Percentiles rank a stretch among this genome's conserved stretches.
Evolutionary conservation across 2,329 filamentous ascomycete species (phyloP).

Genomic region (Neospermospora avenae): DNA sequence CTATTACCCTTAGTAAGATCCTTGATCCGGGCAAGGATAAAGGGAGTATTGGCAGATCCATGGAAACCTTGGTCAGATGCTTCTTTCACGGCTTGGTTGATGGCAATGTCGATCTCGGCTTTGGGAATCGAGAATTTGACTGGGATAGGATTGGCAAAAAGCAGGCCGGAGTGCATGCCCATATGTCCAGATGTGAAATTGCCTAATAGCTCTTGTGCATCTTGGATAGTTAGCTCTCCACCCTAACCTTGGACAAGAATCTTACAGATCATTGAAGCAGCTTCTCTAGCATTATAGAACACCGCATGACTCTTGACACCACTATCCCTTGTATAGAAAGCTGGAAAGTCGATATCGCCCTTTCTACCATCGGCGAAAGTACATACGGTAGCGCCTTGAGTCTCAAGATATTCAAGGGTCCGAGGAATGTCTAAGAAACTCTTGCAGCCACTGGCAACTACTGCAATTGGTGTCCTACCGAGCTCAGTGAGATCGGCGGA

Average conservation of each 20-base stretch:
- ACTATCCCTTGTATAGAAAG: slow-evolving; percentile 89
- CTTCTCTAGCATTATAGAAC: slow-evolving; percentile 72
- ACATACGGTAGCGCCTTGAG: slow-evolving; percentile 73
- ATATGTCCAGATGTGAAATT: slow-evolving; percentile 41
- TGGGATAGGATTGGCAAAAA: slow-evolving; percentile 82
- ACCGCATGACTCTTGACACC: slow-evolving; percentile 74
- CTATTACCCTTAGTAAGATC: slow-evolving; percentile 62
- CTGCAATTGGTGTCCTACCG: slow-evolving; percentile 81
- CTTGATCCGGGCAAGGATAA: slow-evolving; percentile 64
- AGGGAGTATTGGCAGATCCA: slow-evolving; percentile 68
- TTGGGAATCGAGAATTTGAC: slow-evolving; percentile 56
- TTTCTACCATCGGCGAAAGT: slow-evolving; percentile 83
- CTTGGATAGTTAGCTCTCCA: slow-evolving; percentile 34
- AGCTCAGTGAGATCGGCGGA: slow-evolving; percentile 95
- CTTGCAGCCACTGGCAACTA: slow-evolving; percentile 89
- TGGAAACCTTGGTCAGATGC: slow-evolving; percentile 51
- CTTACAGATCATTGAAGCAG: slow-evolving; percentile 79
- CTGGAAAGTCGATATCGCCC: slow-evolving; percentile 78
- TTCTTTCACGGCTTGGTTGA: slow-evolving; percentile 52
- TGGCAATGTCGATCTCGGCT: slow-evolving; percentile 53
- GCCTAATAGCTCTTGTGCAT: slow-evolving; percentile 48
- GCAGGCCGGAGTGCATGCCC: slow-evolving; percentile 71
- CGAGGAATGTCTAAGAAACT: slow-evolving; percentile 90
- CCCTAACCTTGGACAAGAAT: slow-evolving; percentile 12
- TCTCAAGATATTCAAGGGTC: slow-evolving; percentile 76